Base-by-base conservation (phyloP, 2,329 filamentous ascomycete genomes). In the Mycosphaerella sp. region DNA sequence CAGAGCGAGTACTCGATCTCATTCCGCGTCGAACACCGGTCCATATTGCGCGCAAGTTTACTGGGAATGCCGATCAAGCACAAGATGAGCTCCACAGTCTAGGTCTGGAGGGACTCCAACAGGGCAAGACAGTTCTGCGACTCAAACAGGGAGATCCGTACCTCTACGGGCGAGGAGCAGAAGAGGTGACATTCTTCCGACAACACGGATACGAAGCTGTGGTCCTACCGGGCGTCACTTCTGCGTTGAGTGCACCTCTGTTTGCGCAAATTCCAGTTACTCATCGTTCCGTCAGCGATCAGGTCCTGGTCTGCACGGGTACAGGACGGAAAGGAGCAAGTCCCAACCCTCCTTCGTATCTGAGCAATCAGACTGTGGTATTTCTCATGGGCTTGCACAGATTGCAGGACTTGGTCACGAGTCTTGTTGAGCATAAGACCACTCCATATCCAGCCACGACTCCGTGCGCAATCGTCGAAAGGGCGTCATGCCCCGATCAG, bases 91-190 rank as follows among this genome's bases (percentile, higher is more conserved):
- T 98, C 4, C 80, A 95, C 2, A 79, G 84, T 50, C 79, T 89
- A 63, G 93, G 89, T 0, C 76, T 95, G 2, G 80, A 81, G 2
- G 89, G 83, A 2, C 64, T 87, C 17, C 73, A 77, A 45, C 74
- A 78, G 17, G 93, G 93, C 10, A 83, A 87, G 68, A 87, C 82
- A 1, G 93, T 98, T 0, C 78, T 98, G 34, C 81, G 93, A 2
- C 77, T 98, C 43, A 98, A 98, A 74, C 93, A 98, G 70, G 93
- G 93, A 44, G 93, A 98, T 66, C 93, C 93, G 0, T 98, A 95
- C 72, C 82, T 98, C 39, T 98, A 97, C 71, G 93, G 93, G 39
- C 84, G 93, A 39, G 93, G 93, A 53, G 93, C 89, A 34, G 93
- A 98, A 70, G 93, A 98, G 70, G 88, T 89, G 39, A 81, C 83